phyloP scores from a whole-genome alignment of 148 eudicot genomes.

The Cornus suecica region DNA sequence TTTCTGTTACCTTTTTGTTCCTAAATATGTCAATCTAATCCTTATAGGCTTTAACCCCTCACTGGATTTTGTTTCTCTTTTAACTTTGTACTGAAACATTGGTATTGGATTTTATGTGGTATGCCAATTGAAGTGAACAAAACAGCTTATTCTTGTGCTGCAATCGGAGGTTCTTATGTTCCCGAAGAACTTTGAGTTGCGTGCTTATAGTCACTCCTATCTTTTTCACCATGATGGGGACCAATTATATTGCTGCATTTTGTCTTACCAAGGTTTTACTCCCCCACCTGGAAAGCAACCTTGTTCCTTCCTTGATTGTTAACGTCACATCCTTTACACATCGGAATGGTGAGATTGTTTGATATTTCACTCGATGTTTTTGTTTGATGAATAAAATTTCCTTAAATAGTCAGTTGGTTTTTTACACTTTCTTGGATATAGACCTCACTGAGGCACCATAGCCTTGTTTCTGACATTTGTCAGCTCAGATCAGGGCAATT shows the following conservation, averaged over 20 bases:
- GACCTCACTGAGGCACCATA: not conserved
- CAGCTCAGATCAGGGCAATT: no score
- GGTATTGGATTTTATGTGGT: not conserved
- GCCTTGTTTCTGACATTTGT: not conserved
- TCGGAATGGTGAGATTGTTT: constrained; percentile 57
- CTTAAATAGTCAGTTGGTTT: not conserved
- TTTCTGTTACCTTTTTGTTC: no score
- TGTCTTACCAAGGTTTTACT: constrained; percentile 72
- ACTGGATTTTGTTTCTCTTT: not conserved
- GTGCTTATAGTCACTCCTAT: constrained; percentile 10
- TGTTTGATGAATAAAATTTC: not conserved
- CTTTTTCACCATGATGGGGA: constrained; percentile 70
- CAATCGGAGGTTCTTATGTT: not conserved
- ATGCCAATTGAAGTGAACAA: not conserved
- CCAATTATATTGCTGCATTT: constrained; percentile 89
- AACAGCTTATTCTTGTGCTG: not conserved
- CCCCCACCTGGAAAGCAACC: constrained; percentile 73
- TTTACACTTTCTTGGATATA: not conserved
- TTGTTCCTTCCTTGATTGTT: constrained; percentile 76
- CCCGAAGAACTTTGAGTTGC: not conserved
- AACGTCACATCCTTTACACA: constrained; percentile 90
- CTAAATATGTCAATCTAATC: constrained; percentile 6
- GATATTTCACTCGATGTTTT: no score
- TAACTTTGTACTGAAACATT: not conserved
- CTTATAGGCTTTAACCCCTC: not conserved